Evolutionary conservation across 441 rosid species (phyloP), one percentile per base, ranked within the genome.

Genomic region (Pelargonium citronellum): DNA sequence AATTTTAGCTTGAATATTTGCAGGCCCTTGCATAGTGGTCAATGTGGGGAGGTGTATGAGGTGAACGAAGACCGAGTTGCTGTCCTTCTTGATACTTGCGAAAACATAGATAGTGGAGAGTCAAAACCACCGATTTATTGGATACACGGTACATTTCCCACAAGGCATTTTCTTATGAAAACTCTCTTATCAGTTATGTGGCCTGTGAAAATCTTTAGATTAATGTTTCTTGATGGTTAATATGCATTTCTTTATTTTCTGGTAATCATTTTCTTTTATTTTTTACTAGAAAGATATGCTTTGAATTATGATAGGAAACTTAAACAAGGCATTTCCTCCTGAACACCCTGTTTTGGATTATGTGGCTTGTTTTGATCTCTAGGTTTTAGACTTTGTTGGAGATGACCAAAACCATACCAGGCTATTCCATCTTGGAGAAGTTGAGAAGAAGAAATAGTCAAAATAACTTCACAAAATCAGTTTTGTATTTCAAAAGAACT

Each of bases 1-100:
- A 17, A 57, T 57, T 57, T 57, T 17, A 16, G 11, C 41, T 6
- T 37, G 19, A 19, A 7, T 57, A 22, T 57, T 57, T 57, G 27
- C 62, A 57, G 62, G 24, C 62, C 62, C 62, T 16, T 57, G 41
- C 41, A 37, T 37, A 37, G 41, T 37, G 20, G 62, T 57, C 62
- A 37, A 37, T 19, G 19, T 19, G 62, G 62, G 24, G 62, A 57
- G 62, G 17, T 57, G 20, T 22, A 57, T 57, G 62, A 57, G 62
- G 62, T 57, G 27, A 57, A 57, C 8, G 62, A 16, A 11, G 62
- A 57, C 62, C 24, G 20, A 19, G 27, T 57, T 19, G 62, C 62
- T n/a, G 27, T 57, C 17, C 62, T 57, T 16, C 9, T 57, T 20
- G 62, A 57, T 22, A 57, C 9, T 57, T 16, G 62, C 10, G 62